Conservation (phyloP, 305 asterid genomes). For the Coffea humblotiana region DNA sequence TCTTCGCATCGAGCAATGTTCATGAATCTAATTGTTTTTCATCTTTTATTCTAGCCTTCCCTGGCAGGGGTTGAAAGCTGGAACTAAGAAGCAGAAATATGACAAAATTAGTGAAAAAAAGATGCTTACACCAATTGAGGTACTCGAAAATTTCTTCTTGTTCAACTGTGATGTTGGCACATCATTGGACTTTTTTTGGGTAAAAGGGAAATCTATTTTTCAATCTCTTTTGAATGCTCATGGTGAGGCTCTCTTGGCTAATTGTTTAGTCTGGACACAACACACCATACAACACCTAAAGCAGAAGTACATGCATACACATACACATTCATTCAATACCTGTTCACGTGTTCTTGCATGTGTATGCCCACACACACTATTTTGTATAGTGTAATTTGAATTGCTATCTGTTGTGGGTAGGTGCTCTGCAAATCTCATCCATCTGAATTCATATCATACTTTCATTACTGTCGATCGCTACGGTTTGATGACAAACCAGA, state of each 20-base stretch:
- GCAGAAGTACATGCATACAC: not conserved
- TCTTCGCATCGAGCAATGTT: constrained; percentile 2
- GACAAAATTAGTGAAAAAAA: constrained; percentile 88
- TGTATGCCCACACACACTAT: not conserved
- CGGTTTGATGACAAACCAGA: constrained; percentile 91
- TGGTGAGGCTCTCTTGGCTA: not conserved
- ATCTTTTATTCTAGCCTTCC: constrained; percentile 60
- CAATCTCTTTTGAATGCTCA: not conserved
- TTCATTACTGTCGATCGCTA: constrained; percentile 86
- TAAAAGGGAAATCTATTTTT: not conserved
- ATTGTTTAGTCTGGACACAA: not conserved
- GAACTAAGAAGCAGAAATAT: constrained; percentile 80
- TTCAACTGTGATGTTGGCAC: not conserved
- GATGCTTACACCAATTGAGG: constrained; percentile 85
- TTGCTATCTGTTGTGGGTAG: constrained; percentile 29
- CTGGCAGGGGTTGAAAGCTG: constrained; percentile 94
- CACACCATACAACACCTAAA: not conserved
- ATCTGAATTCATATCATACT: constrained; percentile 83
- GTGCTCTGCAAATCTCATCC: constrained; percentile 90
- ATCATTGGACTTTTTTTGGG: not conserved
- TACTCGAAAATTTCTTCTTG: constrained; percentile 23
- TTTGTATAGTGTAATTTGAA: not conserved
- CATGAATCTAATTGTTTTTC: constrained; percentile 7
- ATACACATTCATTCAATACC: not conserved
- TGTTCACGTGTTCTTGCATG: not conserved